Evolutionary conservation across 768 basidiomycete genomes (phyloP), one percentile per base, ranked within the genome.

Genomic region (Russula griseocarnosa): DNA sequence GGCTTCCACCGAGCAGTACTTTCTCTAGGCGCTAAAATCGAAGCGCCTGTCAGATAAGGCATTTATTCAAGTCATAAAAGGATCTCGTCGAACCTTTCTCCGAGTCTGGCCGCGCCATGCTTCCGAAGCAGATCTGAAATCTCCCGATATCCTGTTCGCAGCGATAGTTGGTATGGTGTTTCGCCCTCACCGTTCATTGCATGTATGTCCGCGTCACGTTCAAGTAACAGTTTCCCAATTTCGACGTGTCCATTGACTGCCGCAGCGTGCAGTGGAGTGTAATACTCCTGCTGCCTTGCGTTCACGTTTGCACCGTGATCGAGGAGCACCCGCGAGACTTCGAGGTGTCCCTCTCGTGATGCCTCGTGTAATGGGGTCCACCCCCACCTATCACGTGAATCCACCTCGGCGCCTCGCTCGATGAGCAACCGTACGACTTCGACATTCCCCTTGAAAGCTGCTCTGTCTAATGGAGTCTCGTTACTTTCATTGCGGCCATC

Each of bases 221-320:
- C 49, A n/a, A 62, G 47, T 9, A 62, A 38, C 28, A 56, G 16
- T 34, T 28, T 8, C 2, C 42, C 61, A 9, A 22, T n/a, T 16
- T 11, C 47, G 14, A 34, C 20, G 16, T 42, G 8, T 16, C 55
- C 61, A 22, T 62, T 38, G 32, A 13, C 2, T 8, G 61, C 34
- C 13, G 61, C n/a, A n/a, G 58, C 32, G 32, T 52, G 49, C 3
- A 63, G 20, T 18, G 62, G 30, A 30, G 62, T 58, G 50, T 40
- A 42, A 7, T 26, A 20, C 7, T 63, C 18, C 28, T n/a, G 20
- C 3, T 26, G 24, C 30, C 32, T 51, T n/a, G 54, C 55, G 22
- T 57, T 57, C 47, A 58, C 50, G 44, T 52, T 28, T 22, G 62
- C 62, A 3, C 49, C 40, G 1, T 34, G 16, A n/a, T 52, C 56